Evolutionary conservation across 2,329 filamentous ascomycete species (phyloP).

Genomic region (Colletotrichum camelliae): DNA sequence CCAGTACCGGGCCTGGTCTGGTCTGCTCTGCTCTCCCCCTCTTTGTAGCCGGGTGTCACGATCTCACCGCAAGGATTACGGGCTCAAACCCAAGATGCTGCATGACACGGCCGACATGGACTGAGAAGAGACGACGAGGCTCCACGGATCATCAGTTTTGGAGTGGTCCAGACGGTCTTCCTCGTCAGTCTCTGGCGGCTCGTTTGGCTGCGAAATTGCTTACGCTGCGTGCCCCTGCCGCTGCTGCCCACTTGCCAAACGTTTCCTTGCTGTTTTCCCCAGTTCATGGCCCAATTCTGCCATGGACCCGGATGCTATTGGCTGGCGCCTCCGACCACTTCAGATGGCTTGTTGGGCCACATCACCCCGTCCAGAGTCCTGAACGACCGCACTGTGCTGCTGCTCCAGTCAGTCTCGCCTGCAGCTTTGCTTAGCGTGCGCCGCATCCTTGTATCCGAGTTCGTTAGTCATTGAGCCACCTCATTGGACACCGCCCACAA

Average conservation of each 20-base stretch:
- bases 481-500: not conserved
- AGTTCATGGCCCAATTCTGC: constrained; percentile 20
- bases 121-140: not conserved
- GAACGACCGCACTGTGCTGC: not conserved
- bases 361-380: not conserved
- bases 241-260: not conserved
- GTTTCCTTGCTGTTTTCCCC: not conserved
- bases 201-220: constrained; percentile 2
- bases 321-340: constrained; percentile 12
- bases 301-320: constrained; percentile 4
- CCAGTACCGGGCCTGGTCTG: not conserved
- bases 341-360: not conserved
- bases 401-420: not conserved
- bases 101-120: not conserved
- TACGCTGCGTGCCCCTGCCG: not conserved
- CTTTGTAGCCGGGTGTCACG: not conserved
- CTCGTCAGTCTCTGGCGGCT: not conserved
- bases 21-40: not conserved
- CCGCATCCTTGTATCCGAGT: constrained; percentile 17
- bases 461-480: constrained; percentile 13
- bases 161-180: constrained; percentile 11
- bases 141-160: constrained; percentile 14
- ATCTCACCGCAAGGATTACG: constrained; percentile 4
- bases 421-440: not conserved
- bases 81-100: not conserved